Percentiles rank a stretch among this genome's conserved stretches.
phyloP scores from a whole-genome alignment of 2,329 filamentous ascomycete species.

The Parastagonospora avenae region DNA sequence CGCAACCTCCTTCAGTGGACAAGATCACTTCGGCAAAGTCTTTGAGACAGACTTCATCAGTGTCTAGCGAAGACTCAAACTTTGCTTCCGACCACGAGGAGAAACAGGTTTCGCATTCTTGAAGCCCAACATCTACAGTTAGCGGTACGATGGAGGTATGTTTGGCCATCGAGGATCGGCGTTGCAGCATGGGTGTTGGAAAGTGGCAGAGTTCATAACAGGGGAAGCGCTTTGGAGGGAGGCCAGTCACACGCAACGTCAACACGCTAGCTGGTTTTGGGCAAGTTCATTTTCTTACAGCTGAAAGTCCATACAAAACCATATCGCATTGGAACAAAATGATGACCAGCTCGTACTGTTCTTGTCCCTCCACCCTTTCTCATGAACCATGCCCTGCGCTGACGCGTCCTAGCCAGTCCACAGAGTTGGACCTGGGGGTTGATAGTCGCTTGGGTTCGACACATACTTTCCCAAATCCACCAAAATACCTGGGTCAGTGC shows the following conservation, averaged over 20 bases:
- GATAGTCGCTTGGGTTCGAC: slow-evolving; percentile 20
- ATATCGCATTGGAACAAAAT: too few species aligned
- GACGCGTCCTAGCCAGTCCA: slow-evolving; percentile 18
- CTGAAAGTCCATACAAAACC: too few species aligned
- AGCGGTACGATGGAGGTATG: not conserved
- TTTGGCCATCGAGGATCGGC: too few species aligned
- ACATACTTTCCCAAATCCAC: slow-evolving; percentile 27
- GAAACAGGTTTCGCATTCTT: not conserved
- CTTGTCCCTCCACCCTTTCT: too few species aligned
- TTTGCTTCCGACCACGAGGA: not conserved
- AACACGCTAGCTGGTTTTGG: too few species aligned
- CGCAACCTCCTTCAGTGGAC: not conserved
- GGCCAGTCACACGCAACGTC: too few species aligned
- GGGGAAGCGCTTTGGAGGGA: too few species aligned
- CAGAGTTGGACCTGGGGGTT: slow-evolving; percentile 30
- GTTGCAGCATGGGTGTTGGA: too few species aligned
- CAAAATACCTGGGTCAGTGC: slow-evolving; percentile 31
- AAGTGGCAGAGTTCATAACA: too few species aligned
- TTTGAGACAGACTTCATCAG: not conserved
- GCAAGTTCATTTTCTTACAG: too few species aligned
- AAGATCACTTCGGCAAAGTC: not conserved
- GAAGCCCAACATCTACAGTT: not conserved
- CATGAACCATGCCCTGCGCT: too few species aligned
- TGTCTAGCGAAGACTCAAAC: not conserved
- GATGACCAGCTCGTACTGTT: too few species aligned